Conservation (phyloP, 1,139 yeast species). For the Nematodospora anomalae region DNA sequence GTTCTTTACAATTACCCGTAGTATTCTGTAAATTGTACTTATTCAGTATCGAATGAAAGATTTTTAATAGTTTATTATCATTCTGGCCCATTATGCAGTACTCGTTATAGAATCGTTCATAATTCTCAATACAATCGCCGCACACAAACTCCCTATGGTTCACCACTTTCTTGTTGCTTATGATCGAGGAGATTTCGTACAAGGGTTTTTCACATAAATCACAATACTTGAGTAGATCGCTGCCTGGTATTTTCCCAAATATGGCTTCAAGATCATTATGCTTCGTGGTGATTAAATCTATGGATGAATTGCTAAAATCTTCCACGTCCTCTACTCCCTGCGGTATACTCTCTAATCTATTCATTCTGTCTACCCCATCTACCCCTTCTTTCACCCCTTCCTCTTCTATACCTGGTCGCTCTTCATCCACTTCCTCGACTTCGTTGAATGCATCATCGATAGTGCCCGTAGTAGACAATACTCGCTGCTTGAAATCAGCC, state of each 20-base stretch:
- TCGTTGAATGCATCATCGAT: neutral
- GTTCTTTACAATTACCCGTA: neutral
- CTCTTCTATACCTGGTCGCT: no score
- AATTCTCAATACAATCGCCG: slow-evolving; percentile 58
- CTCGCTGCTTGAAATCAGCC: slow-evolving; percentile 39
- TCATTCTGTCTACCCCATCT: neutral
- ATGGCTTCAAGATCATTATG: slow-evolving; percentile 38
- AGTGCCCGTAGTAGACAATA: slow-evolving; percentile 3
- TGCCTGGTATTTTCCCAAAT: slow-evolving; percentile 43
- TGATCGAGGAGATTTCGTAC: slow-evolving; percentile 56
- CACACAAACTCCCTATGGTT: slow-evolving; percentile 59
- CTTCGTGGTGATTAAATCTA: neutral
- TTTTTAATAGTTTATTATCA: slow-evolving; percentile 2
- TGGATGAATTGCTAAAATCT: slow-evolving; percentile 2
- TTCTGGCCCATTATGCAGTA: slow-evolving; percentile 8
- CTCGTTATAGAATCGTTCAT: slow-evolving; percentile 52
- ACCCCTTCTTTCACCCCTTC: no score
- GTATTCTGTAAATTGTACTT: slow-evolving; percentile 3
- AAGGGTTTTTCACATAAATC: slow-evolving; percentile 66
- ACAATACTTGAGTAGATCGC: slow-evolving; percentile 52
- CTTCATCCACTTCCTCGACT: slow-evolving; percentile 2
- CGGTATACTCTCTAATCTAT: neutral
- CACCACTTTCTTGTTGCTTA: slow-evolving; percentile 5
- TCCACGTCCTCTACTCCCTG: slow-evolving; percentile 2
- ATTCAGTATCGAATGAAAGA: slow-evolving; percentile 4